Conservation (phyloP, 768 basidiomycete species). For the Fibroporia radiculosa region DNA sequence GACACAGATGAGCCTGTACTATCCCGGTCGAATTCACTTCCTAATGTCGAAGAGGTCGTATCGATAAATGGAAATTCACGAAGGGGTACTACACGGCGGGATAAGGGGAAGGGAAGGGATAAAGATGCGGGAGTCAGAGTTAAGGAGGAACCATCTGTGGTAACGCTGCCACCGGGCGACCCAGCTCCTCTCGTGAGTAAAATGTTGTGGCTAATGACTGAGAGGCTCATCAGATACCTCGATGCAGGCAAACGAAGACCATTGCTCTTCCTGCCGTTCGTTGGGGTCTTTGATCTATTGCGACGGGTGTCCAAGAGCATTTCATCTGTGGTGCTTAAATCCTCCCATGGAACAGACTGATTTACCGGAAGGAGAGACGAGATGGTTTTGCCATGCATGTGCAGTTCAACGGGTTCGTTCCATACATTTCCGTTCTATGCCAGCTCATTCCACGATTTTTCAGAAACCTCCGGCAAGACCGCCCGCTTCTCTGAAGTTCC, state of each 20-base stretch:
- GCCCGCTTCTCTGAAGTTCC: constrained; percentile 43
- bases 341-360: constrained; percentile 89
- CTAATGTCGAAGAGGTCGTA: constrained; percentile 18
- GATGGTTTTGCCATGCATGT: constrained; percentile 79
- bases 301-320: constrained; percentile 93
- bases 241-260: constrained; percentile 62
- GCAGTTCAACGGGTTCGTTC: constrained; percentile 49
- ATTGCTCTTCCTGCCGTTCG: constrained; percentile 80
- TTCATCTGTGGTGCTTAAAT: constrained; percentile 95
- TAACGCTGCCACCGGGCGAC: constrained; percentile 30
- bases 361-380: constrained; percentile 63
- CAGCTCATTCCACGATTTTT: constrained; percentile 6
- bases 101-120: constrained; percentile 45
- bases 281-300: constrained; percentile 88
- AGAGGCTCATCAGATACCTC: constrained; percentile 3
- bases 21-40: constrained; percentile 53
- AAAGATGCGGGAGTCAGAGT: constrained; percentile 28
- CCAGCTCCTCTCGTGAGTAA: constrained; percentile 29
- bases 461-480: constrained; percentile 66
- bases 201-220: no score
- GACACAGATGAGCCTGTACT: constrained; percentile 53
- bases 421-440: constrained; percentile 5
- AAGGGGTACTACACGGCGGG: constrained; percentile 18
- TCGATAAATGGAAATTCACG: constrained; percentile 3
- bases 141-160: constrained; percentile 36